These are phyloP conservation scores for Penicillium pancosmium DNA, from an alignment of 495 filamentous ascomycete genomes.

Conservation along the genomic window DNA sequence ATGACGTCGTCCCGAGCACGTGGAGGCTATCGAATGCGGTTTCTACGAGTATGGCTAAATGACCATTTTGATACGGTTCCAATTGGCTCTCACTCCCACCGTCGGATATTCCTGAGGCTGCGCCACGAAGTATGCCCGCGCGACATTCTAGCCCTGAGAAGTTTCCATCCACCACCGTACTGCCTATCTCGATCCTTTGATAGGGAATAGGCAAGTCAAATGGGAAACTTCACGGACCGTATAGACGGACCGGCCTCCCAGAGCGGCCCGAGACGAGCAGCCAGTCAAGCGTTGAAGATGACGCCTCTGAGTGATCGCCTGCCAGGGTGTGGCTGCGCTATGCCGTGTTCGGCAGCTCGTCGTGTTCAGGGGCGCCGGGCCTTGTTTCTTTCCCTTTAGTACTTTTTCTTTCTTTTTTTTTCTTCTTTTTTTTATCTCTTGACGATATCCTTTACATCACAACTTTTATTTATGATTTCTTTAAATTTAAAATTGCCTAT, in stretches of 20 bases:
- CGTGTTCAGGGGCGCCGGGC: not conserved
- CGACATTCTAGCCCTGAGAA: not conserved
- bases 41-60: not conserved
- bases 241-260: not conserved
- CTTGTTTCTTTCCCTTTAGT: too few relatives aligned
- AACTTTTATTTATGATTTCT: not conserved
- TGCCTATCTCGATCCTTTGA: not conserved
- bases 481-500: not conserved
- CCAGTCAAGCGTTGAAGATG: not conserved
- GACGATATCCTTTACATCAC: not conserved
- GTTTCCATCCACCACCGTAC: not conserved
- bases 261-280: not conserved
- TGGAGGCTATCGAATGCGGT: not conserved
- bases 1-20: slow-evolving; percentile 4
- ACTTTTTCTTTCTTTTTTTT: not conserved
- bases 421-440: not conserved
- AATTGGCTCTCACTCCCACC: not conserved
- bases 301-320: slow-evolving; percentile 4
- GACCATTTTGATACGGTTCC: not conserved
- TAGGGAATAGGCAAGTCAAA: not conserved
- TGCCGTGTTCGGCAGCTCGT: not conserved
- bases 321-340: slow-evolving; percentile 7
- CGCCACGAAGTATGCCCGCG: not conserved
- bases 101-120: not conserved
- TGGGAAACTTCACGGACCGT: slow-evolving; percentile 4